phyloP scores from a whole-genome alignment of 768 basidiomycete species.

The Mycena latifolia region DNA sequence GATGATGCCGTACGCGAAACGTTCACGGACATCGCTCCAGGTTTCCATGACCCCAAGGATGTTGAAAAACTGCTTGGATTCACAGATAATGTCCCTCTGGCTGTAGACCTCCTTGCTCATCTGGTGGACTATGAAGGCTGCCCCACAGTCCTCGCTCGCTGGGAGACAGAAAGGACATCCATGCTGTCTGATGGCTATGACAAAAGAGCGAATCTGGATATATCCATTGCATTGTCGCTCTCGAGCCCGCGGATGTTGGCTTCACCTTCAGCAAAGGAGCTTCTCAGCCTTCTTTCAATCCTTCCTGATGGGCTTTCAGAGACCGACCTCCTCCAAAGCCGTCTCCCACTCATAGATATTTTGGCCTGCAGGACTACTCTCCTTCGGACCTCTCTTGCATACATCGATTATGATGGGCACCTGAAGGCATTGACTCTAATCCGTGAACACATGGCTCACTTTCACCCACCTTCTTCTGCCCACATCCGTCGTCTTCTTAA shows the following conservation, averaged over 20 bases:
- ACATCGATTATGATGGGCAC: constrained; percentile 3
- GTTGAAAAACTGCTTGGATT: not conserved
- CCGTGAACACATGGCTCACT: not conserved
- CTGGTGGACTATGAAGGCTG: constrained; percentile 15
- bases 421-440: not conserved
- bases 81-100: constrained; percentile 22
- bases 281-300: constrained; percentile 8
- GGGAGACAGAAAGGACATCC: constrained; percentile 21
- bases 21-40: no score
- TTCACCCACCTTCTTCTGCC: not conserved
- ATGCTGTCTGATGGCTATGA: no score
- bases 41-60: no score
- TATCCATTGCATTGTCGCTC: constrained; percentile 17
- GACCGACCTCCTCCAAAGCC: constrained; percentile 7
- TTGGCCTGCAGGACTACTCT: constrained; percentile 1
- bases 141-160: not conserved
- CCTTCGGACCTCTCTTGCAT: constrained; percentile 14
- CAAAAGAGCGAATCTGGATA: constrained; percentile 21
- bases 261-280: not conserved
- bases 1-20: no score
- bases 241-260: constrained; percentile 14
- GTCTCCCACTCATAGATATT: not conserved
- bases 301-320: constrained; percentile 22
- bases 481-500: not conserved
- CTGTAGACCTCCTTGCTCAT: constrained; percentile 19